Percentiles rank a stretch among this genome's conserved stretches.
These are phyloP conservation scores for Colletotrichum navitas DNA, from an alignment of 2,329 filamentous ascomycete genomes.

Conservation along the genomic window DNA sequence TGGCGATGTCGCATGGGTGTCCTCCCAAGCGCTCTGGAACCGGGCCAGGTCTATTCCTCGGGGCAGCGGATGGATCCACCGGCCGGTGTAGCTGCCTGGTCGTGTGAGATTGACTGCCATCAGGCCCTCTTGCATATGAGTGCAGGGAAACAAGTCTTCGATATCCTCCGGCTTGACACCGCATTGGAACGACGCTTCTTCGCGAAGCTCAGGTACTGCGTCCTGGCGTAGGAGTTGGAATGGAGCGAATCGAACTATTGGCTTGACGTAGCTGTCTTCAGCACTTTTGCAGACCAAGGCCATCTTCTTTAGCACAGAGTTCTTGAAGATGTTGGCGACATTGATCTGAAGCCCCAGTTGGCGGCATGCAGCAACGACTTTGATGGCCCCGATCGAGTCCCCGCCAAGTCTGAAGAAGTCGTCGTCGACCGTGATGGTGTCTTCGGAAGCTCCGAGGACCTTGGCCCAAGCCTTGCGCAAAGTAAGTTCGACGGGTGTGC, in stretches of 20 bases:
- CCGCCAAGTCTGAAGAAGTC: conserved; percentile 46
- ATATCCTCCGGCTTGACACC: conserved; percentile 16
- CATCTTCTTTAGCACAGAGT: conserved; percentile 19
- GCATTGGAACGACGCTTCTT: conserved; percentile 29
- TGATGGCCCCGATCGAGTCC: conserved; percentile 48
- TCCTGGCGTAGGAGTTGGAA: conserved; percentile 8
- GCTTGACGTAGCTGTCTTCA: rapidly evolving
- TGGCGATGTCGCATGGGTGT: conserved; percentile 35
- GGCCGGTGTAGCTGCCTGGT: conserved; percentile 43
- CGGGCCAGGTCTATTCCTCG: conserved; percentile 25
- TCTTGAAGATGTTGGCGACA: conserved; percentile 33
- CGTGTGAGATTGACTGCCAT: conserved; percentile 46
- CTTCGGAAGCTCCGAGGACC: conserved; percentile 29
- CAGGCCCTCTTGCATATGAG: conserved; percentile 44
- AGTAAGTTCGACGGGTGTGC: conserved; percentile 2
- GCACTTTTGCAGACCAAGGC: conserved; percentile 23
- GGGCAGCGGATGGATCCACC: conserved; percentile 38
- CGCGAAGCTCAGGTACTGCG: neutral
- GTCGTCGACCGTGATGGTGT: conserved; percentile 49
- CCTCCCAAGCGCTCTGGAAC: conserved; percentile 44
- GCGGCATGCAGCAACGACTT: conserved; percentile 41
- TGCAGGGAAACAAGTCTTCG: conserved; percentile 45
- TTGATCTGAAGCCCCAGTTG: conserved; percentile 17
- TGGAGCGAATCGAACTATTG: neutral
- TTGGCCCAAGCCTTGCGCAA: conserved; percentile 37